These are phyloP conservation scores for Aspergillus steynii DNA, from an alignment of 495 filamentous ascomycete genomes.

Conservation along the genomic window DNA sequence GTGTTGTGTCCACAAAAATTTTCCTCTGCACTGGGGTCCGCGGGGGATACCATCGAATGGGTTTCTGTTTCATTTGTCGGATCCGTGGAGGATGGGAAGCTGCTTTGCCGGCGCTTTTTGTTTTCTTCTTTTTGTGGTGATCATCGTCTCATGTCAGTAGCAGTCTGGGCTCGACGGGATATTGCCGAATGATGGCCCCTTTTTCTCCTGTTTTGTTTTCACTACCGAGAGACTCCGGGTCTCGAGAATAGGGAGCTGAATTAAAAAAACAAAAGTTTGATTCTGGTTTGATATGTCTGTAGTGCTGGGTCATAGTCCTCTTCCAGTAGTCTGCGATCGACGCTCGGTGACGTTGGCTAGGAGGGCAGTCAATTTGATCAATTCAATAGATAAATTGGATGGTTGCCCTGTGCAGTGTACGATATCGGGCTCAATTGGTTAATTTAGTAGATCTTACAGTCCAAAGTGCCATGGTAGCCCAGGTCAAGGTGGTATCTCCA, in stretches of 20 bases:
- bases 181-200: constrained; percentile 29
- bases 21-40: constrained; percentile 34
- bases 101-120: constrained; percentile 37
- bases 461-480: too few relatives aligned
- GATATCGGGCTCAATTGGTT: too few relatives aligned
- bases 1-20: constrained; percentile 42
- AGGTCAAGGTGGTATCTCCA: too few relatives aligned
- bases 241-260: constrained; percentile 21
- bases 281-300: constrained; percentile 7
- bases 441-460: too few relatives aligned
- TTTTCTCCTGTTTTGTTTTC: constrained; percentile 16
- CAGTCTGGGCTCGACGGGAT: constrained; percentile 23
- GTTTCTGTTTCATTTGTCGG: constrained; percentile 42
- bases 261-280: constrained; percentile 30
- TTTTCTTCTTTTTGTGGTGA: constrained; percentile 29
- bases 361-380: too few relatives aligned
- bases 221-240: constrained; percentile 12
- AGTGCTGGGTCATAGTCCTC: background rate
- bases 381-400: too few relatives aligned
- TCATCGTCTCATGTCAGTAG: constrained; percentile 31
- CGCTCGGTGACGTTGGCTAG: too few relatives aligned
- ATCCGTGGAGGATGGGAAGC: constrained; percentile 44
- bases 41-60: constrained; percentile 13
- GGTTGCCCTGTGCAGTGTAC: too few relatives aligned
- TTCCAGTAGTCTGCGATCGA: too few relatives aligned